Evolutionary conservation across 768 basidiomycete genomes (phyloP).

Genomic region (Boletellus ananas): DNA sequence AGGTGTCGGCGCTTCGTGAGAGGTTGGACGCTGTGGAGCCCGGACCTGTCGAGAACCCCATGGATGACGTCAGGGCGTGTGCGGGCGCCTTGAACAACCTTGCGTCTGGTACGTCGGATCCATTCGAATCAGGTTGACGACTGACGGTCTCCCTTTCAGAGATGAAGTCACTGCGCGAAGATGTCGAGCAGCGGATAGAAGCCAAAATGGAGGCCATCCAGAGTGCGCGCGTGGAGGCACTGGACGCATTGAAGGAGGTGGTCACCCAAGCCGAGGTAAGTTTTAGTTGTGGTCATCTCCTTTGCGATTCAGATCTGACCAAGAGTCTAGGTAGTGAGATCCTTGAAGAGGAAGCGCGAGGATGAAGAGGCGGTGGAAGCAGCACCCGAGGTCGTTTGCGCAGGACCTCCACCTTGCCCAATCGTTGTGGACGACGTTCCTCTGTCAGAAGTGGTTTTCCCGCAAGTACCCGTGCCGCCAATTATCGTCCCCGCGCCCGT

Average conservation of each 20-base stretch:
- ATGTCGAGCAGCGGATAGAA: conserved; percentile 43
- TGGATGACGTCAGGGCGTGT: conserved; percentile 27
- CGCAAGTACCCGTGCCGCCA: neutral
- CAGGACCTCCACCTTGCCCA: neutral
- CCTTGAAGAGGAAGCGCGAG: conserved; percentile 62
- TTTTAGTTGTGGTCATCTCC: conserved; percentile 10
- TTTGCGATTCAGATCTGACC: conserved; percentile 20
- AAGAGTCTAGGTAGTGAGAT: conserved; percentile 28
- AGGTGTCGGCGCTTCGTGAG: conserved; percentile 18
- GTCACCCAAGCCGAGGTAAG: conserved; percentile 33
- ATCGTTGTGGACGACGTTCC: neutral
- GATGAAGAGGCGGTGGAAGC: conserved; percentile 32
- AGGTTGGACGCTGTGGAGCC: conserved; percentile 19
- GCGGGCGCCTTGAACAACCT: conserved; percentile 37
- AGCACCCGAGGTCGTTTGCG: neutral
- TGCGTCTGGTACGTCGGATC: conserved; percentile 37
- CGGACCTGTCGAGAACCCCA: conserved; percentile 4
- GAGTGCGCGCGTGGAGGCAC: conserved; percentile 37
- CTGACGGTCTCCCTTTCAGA: conserved; percentile 30
- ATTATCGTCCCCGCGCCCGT: neutral
- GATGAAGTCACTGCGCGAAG: conserved; percentile 42
- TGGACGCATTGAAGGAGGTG: conserved; percentile 34
- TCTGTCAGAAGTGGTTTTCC: neutral
- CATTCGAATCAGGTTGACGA: neutral
- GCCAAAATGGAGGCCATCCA: conserved; percentile 44